Evolutionary conservation across 208 protist species (phyloP), one percentile per base, ranked within the genome.

Genomic region (Angomonas deanei): DNA sequence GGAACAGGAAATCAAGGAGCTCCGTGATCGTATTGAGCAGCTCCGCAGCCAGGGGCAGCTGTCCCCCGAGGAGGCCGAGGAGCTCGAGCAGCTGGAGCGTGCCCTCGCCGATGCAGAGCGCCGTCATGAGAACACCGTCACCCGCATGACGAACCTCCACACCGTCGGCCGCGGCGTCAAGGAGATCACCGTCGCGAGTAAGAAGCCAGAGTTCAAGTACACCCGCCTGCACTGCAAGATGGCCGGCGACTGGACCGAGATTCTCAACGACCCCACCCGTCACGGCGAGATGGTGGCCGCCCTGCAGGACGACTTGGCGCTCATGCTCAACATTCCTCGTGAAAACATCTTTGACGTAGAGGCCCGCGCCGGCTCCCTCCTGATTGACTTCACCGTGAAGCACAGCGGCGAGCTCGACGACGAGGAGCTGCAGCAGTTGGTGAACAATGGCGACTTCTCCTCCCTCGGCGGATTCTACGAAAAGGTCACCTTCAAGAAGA

Each of bases 61-160:
- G 31, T 80, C 77, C 0, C 74, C 78, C 21, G 79, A 92, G 33
- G 86, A 92, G 62, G 80, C 79, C 57, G 82, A 87, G 72, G 82
- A 92, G 72, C 67, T 89, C 39, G 64, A 67, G 30, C 82, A 92
- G 75, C 74, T 92, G 42, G 71, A 81, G 76, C 64, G 64, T 17
- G 62, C 84, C 27, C 66, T 72, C 15, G 74, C 63, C 17, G 80
- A 80, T 54, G 66, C 70, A 26, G 73, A 80, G 58, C 80, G 73
- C 32, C 78, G 78, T 42, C 78, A 84, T 68, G 70, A 70, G 52
- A 72, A 61, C 23, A 92, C 81, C 28, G 59, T 77, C 36, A 68
- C 69, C 42, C 86, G 86, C 60, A 84, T 85, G 39, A 68, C 72
- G 33, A 64, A 86, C 33, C 66, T 89, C 13, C 72, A 87, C 57